These are phyloP conservation scores for Hypoxylon perforatum DNA, from an alignment of 495 filamentous ascomycete species.

Conservation along the genomic window DNA sequence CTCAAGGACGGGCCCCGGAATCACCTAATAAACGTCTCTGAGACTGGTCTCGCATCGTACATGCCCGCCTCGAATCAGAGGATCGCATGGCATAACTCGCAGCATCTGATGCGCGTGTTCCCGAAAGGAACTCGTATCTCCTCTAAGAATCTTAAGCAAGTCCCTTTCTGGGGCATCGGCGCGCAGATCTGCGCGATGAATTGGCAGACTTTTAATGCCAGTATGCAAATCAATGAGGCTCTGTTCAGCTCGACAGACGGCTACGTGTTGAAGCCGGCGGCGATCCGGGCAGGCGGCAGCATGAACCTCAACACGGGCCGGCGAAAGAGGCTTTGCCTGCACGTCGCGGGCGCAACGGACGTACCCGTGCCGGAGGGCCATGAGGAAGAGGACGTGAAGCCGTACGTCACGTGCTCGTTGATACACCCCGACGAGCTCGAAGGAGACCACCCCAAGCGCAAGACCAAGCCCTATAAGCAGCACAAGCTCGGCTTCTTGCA, in stretches of 20 bases:
- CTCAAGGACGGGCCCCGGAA: conserved; percentile 61
- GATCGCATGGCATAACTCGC: conserved; percentile 62
- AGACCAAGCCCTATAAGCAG: conserved; percentile 60
- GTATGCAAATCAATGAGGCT: conserved; percentile 67
- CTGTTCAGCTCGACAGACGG: conserved; percentile 64
- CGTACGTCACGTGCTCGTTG: conserved; percentile 66
- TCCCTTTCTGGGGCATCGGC: conserved; percentile 64
- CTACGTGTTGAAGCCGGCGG: conserved; percentile 64
- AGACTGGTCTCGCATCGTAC: conserved; percentile 56
- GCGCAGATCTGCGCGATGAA: conserved; percentile 68
- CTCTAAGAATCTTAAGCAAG: conserved; percentile 61
- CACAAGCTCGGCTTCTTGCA: conserved; percentile 57
- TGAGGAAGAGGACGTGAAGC: conserved; percentile 54
- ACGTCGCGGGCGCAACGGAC: conserved; percentile 62
- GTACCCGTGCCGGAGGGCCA: conserved; percentile 55
- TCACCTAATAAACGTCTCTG: conserved; percentile 68
- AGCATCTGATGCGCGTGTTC: conserved; percentile 66
- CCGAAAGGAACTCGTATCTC: conserved; percentile 68
- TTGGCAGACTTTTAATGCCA: conserved; percentile 66
- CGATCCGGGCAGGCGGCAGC: conserved; percentile 58
- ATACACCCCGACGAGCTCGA: conserved; percentile 55
- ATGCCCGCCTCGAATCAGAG: conserved; percentile 46
- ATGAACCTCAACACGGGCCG: conserved; percentile 49
- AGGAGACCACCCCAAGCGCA: conserved; percentile 56
- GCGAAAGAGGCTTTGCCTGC: conserved; percentile 52